Conservation (phyloP, 441 rosid genomes). For the Sinapis alba region DNA sequence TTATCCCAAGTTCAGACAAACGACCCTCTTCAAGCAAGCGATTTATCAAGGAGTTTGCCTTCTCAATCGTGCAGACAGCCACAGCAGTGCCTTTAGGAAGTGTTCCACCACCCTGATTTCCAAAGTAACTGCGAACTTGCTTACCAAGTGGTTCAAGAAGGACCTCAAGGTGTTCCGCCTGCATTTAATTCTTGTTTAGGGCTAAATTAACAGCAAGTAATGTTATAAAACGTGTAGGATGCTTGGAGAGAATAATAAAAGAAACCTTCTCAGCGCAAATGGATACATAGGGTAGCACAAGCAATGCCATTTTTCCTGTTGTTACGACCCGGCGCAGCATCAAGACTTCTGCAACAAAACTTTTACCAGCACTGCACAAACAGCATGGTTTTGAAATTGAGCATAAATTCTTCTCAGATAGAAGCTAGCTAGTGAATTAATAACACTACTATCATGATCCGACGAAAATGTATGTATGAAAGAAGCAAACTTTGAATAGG, state of each 20-base stretch:
- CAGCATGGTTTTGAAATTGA: slow-evolving; percentile 18
- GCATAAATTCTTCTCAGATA: slow-evolving; percentile 15
- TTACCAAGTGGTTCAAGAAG: slow-evolving; percentile 95
- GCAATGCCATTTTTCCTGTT: slow-evolving; percentile 85
- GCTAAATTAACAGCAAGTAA: slow-evolving; percentile 11
- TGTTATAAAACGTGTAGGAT: slow-evolving; percentile 19
- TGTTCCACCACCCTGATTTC: slow-evolving; percentile 97
- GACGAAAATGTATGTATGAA: neutral
- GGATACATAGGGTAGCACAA: slow-evolving; percentile 98
- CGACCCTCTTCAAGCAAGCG: slow-evolving; percentile 97
- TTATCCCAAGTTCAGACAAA: slow-evolving; percentile 90
- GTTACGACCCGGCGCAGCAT: slow-evolving; percentile 89
- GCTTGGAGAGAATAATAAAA: slow-evolving; percentile 27
- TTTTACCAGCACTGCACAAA: slow-evolving; percentile 91
- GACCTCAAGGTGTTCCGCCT: slow-evolving; percentile 96
- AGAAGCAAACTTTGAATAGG: slow-evolving; percentile 25
- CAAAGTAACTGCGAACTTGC: slow-evolving; percentile 93
- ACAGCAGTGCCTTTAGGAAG: slow-evolving; percentile 98
- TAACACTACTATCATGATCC: neutral
- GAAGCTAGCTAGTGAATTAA: slow-evolving; percentile 26
- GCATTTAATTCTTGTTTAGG: slow-evolving; percentile 34
- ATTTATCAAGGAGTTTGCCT: slow-evolving; percentile 91
- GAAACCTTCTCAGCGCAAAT: slow-evolving; percentile 94
- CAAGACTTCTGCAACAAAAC: slow-evolving; percentile 98
- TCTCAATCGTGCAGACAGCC: slow-evolving; percentile 99